Evolutionary conservation across 345 rosid genomes (phyloP), one percentile per base, ranked within the genome.

Genomic region (Eutrema yunnanense): DNA sequence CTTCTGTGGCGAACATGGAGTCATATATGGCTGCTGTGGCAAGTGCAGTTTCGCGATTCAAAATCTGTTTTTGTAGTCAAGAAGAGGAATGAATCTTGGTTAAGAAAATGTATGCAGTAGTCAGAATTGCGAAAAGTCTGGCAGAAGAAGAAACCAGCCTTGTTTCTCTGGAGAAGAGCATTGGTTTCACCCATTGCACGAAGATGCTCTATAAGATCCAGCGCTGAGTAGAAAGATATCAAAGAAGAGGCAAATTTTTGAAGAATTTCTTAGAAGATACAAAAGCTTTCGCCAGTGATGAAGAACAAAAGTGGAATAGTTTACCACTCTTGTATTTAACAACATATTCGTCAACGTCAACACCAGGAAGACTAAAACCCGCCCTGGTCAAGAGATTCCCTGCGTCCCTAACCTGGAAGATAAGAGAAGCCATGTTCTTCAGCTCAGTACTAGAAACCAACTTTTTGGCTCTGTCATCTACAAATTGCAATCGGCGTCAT

Each of bases 1-100:
- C 97, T 49, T 95, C 90, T 48, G 89, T 90, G 14, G 88, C 96
- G 65, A 95, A 92, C 96, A 95, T 86, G 22, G 96, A 85, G 59
- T 95, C 96, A 67, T 95, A 95, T 69, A 95, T 86, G n/a, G 99
- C 97, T 6, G 97, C 96, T 12, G 99, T 86, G 62, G 99, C 97
- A 19, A 95, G 78, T 54, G 96, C 96, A 33, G 99, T 90, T 73
- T 92, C 99, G 42, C 94, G 84, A 66, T 84, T 88, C 44, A 95
- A 67, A 16, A 87, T 79, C 97, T 92, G 87, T 52, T 80, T 5
- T 32, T 9, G 43, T 53, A 38, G 33, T 62, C 8, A 50, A 66
- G 52, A 38, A 34, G 11, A 61, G 26, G 26, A 22, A 22, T 4
- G 43, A 62, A 16, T 13, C 19, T 62, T 38, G 26, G 73, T 62